phyloP scores from a whole-genome alignment of 805 yeast genomes.

The Lachancea nothofagi region DNA sequence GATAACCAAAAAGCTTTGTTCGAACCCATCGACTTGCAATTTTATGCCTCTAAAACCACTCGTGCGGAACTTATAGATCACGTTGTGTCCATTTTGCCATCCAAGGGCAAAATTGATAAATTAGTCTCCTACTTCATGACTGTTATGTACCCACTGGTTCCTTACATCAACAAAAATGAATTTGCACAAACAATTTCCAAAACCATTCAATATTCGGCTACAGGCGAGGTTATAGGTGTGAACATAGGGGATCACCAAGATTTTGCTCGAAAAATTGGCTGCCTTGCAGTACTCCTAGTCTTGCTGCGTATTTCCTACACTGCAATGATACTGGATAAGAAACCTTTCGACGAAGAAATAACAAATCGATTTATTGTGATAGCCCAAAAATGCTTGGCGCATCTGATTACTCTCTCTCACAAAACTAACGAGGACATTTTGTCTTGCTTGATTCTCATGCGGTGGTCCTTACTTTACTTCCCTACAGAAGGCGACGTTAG shows the following conservation, averaged over 20 bases:
- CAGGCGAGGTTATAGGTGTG: constrained; percentile 5
- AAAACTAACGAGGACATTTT: constrained; percentile 8
- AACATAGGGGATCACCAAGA: constrained; percentile 3
- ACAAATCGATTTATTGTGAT: background rate
- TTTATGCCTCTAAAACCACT: constrained; percentile 1
- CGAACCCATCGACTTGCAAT: constrained; percentile 6
- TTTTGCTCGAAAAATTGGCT: constrained; percentile 3
- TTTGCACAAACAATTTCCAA: background rate
- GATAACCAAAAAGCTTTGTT: background rate
- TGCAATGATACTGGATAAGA: constrained; percentile 4
- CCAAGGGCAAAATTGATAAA: background rate
- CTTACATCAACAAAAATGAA: constrained; percentile 2
- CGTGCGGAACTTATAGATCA: background rate
- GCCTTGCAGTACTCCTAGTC: constrained; percentile 6
- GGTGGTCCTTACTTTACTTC: constrained; percentile 7
- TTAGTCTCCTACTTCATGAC: constrained; percentile 3
- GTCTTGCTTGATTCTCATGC: constrained; percentile 5
- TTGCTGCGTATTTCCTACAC: constrained; percentile 7
- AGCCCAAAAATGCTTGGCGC: constrained; percentile 7
- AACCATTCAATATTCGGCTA: constrained; percentile 1
- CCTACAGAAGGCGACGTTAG: constrained; percentile 9
- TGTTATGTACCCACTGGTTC: constrained; percentile 6
- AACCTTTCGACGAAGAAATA: constrained; percentile 1
- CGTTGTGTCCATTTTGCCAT: constrained; percentile 1
- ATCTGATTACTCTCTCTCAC: constrained; percentile 4